A percentile compares a stretch with the other conserved stretches of the same genome.
Conservation (phyloP, 2,329 filamentous ascomycete genomes). For the Drechslerella dactyloides region DNA sequence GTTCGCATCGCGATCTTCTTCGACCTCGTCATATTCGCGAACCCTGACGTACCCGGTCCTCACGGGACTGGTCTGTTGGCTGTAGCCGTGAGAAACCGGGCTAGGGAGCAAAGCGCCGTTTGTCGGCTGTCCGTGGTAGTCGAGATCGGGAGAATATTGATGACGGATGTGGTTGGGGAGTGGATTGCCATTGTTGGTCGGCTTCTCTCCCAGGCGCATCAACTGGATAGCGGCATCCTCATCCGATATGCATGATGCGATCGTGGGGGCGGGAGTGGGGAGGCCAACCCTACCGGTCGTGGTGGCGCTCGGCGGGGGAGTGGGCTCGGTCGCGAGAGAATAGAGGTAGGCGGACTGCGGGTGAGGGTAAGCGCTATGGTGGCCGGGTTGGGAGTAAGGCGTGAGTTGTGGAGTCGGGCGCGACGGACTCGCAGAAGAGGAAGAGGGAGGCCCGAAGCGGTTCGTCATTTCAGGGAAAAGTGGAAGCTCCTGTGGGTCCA, state of each 20-base stretch:
- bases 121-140: slow-evolving; percentile 69
- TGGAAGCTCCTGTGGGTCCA: slow-evolving; percentile 76
- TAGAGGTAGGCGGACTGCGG: slow-evolving; percentile 49
- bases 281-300: slow-evolving; percentile 66
- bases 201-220: slow-evolving; percentile 82
- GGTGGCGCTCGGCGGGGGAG: slow-evolving; percentile 58
- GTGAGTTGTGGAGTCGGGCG: slow-evolving; percentile 51
- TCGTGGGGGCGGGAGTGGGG: slow-evolving; percentile 94
- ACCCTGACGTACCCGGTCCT: slow-evolving; percentile 66
- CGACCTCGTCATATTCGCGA: slow-evolving; percentile 69
- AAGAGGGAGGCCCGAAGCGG: slow-evolving; percentile 58
- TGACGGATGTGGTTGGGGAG: slow-evolving; percentile 30
- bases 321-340: slow-evolving; percentile 41
- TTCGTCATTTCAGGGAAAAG: slow-evolving; percentile 66
- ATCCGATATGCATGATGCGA: slow-evolving; percentile 95
- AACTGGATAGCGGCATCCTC: slow-evolving; percentile 97
- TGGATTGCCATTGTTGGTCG: slow-evolving; percentile 40
- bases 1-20: slow-evolving; percentile 60
- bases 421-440: slow-evolving; percentile 60
- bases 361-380: slow-evolving; percentile 37
- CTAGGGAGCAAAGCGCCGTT: slow-evolving; percentile 25
- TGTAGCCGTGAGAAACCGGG: slow-evolving; percentile 48
- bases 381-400: slow-evolving; percentile 45
- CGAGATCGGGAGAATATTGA: slow-evolving; percentile 69
- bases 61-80: slow-evolving; percentile 63